Base-by-base conservation (phyloP, 108 stramenopile genomes). In the Cyclotella kingstonii region DNA sequence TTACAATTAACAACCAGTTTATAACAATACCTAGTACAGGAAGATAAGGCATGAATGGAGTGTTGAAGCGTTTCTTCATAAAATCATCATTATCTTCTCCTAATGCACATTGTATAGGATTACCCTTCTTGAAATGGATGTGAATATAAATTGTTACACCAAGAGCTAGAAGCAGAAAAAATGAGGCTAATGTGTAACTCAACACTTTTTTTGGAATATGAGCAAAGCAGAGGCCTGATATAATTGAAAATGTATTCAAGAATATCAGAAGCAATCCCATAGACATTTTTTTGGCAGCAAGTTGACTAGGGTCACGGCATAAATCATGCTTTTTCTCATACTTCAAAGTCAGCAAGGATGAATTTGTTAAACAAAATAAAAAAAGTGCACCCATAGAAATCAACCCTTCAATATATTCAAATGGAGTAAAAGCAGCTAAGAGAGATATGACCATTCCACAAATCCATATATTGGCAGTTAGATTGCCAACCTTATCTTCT, bases 1-100 rank as follows among this genome's bases (percentile, higher is more conserved):
- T 82, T 11, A 83, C 78, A 22, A 96, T 72, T 41, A 96, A 70
- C 60, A 81, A 94, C 93, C 90, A 94, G 58, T 96, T 96, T 36
- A 81, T 22, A 52, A 79, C 87, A 3, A 96, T 87, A 17, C 88
- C 95, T 14, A 87, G 30, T 1, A 70, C 62, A 12, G 91, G 86
- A 18, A 93, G 21, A 38, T 70, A 74, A 11, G 95, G 88, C 8
- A 93, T 79, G 6, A 80, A 45, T 0, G 95, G 93, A 5, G 86
- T 83, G 17, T 82, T 69, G 63, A 93, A 94, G 1, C 60, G 38
- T 47, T n/a, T 19, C 11, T 42, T 25, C 2, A 44, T 61, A 25
- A 34, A 40, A 40, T 44, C 67, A 38, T 75, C 61, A 36, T 60
- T 60, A 30, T 68, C 68, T 3, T 54, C 31, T 8, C 45, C 59